Evolutionary conservation across 1,139 yeast species (phyloP), one percentile per base, ranked within the genome.

Genomic region (Zhuliangozyma blackwelliae): DNA sequence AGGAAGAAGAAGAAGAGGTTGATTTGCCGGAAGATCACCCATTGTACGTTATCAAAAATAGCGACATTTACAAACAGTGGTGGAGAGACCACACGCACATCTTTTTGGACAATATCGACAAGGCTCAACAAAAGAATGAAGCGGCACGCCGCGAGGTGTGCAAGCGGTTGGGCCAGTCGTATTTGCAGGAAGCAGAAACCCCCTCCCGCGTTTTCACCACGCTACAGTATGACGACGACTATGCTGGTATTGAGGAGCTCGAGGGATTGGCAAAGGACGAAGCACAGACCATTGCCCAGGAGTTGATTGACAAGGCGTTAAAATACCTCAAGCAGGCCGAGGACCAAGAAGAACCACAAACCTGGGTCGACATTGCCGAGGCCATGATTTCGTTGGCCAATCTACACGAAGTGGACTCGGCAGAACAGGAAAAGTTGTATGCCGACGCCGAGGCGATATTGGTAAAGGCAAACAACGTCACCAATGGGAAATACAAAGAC

Each of bases 311-410:
- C n/a, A 60, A 60, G 22, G 95, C 95, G 0, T 61, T 86, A 28
- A 62, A 67, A 29, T 73, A 75, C 49, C 65, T 87, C 39, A 61
- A 68, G 40, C 61, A 66, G 41, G 82, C 89, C 1, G 77, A 81
- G 55, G 77, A 79, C 36, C 79, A 77, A 25, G 87, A 82, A 36
- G 87, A 82, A 28, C 95, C 95, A 0, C 83, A 82, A 41, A 69
- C 83, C 7, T 83, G 92, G 84, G 96, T 81, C 6, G 75, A 76
- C 47, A 65, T 84, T 31, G 96, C 96, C 2, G 97, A 92, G 57
- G 90, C 95, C 1, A 70, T 78, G 54, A 85, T 90, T 27, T 76
- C 83, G 10, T 64, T 86, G 48, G 97, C 90, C 8, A 89, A 89
- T 52, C 55, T 88, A 40, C 68, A 74, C 46, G 84, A 79, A 9